Evolutionary conservation across 176 grass and related monocot species (phyloP).

Genomic region (Tillandsia leiboldiana): DNA sequence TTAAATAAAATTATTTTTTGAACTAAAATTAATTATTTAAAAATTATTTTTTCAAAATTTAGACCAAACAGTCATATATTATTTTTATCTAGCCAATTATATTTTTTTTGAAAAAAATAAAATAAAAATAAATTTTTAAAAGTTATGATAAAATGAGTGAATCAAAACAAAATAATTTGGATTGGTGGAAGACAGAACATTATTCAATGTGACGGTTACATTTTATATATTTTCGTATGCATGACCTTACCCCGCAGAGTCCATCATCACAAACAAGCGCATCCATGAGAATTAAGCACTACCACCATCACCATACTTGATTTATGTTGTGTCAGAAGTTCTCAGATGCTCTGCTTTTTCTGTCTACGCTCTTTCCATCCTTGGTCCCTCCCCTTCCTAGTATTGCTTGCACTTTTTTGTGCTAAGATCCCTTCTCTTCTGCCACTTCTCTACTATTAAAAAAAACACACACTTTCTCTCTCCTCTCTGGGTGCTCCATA

Average conservation of each 20-base stretch:
- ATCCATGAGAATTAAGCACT: not conserved
- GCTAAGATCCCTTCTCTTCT: not conserved
- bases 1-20: no score
- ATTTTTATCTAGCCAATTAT: no score
- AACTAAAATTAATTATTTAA: no score
- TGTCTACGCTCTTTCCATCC: not conserved
- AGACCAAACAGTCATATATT: no score
- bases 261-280: not conserved
- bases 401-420: not conserved
- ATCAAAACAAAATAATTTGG: no score
- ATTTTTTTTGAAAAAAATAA: no score
- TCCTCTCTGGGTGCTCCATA: not conserved
- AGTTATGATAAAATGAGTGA: no score
- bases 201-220: no score
- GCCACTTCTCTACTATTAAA: not conserved
- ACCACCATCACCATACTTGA: no score
- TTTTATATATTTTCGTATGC: not conserved
- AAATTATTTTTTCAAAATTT: no score
- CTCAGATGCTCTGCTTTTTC: not conserved
- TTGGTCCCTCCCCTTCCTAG: not conserved
- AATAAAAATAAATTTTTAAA: no score
- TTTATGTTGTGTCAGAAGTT: not conserved
- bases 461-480: not conserved
- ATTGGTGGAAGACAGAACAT: no score
- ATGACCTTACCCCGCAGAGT: not conserved